phyloP scores from a whole-genome alignment of 352 stramenopile genomes.

The Pythium dissimile region DNA sequence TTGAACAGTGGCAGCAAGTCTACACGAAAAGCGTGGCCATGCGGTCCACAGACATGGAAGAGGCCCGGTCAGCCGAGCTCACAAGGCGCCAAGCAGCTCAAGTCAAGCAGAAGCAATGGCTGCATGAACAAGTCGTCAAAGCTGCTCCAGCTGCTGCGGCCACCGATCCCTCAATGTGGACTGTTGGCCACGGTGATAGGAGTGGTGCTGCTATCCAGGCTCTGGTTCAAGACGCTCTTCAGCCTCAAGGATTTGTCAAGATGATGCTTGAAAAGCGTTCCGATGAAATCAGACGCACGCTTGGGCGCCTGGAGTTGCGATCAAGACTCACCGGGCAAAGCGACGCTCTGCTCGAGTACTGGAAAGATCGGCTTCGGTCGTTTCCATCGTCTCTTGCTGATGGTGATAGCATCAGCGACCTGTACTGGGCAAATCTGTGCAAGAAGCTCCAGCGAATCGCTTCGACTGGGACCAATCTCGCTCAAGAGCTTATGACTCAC shows the following conservation, averaged over 20 bases:
- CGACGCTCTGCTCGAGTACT: neutral
- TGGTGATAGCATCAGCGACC: neutral
- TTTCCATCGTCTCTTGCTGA: slow-evolving; percentile 2
- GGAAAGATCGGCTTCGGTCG: neutral
- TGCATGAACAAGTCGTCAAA: neutral
- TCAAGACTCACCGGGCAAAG: neutral
- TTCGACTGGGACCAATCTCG: slow-evolving; percentile 1
- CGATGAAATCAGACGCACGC: neutral
- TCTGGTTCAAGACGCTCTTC: neutral
- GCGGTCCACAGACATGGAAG: neutral
- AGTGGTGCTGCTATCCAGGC: neutral
- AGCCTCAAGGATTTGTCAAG: slow-evolving; percentile 3
- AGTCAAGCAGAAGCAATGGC: neutral
- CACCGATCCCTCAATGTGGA: no score
- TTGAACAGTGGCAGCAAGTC: neutral
- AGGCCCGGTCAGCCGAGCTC: neutral
- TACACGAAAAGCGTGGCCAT: neutral
- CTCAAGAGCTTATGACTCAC: neutral
- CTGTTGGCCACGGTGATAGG: neutral
- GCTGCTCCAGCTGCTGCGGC: neutral
- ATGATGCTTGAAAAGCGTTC: slow-evolving; percentile 15
- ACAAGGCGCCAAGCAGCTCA: neutral
- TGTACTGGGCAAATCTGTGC: slow-evolving; percentile 10
- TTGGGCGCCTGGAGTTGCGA: neutral
- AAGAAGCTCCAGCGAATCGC: slow-evolving; percentile 1